Base-by-base conservation (phyloP, 345 rosid species). In the Salix udensis region DNA sequence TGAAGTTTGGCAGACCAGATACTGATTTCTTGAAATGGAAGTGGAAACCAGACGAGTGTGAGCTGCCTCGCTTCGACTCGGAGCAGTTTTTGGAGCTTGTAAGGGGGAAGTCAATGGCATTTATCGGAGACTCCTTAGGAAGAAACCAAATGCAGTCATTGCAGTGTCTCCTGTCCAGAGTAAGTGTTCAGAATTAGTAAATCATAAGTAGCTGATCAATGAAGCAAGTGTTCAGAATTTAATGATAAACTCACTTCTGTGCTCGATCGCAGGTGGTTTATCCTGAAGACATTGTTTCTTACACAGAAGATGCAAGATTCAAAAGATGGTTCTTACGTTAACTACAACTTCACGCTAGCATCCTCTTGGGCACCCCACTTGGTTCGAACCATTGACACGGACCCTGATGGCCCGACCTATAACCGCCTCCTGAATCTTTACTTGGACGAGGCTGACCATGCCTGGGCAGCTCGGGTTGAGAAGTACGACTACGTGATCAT, bases 71-170 rank as follows among this genome's bases (percentile, higher is more conserved):
- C 23, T 86, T 86, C 30, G 68, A 78, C 26, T 80, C 87, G 12
- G 39, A 19, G 39, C 76, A 76, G 75, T 84, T 86, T 78, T 65
- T 86, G 69, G 77, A 82, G 81, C 75, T 86, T 64, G 84, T 84
- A 5, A 76, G 82, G 46, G 87, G 87, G 72, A 82, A 84, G 84
- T 82, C 83, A 34, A 70, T 86, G 78, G 87, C 84, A n/a, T 84
- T 86, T 23, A 77, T 86, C 31, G 84, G 86, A 10, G 89, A 82
- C 53, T 86, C 89, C 0, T 74, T 86, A 24, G 87, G 76, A 19
- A 82, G 87, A 70, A 86, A 84, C 80, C 89, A 86, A 71, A 80
- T 84, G 85, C 87, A 86, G 65, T 86, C 89, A 6, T 68, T 84
- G 30, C 40, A 80, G 28, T 86, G 89, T 78, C 89, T 86, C 68